Base-by-base conservation (phyloP, 1,284 basidiomycete species). In the Lentinula novae-zelandiae region DNA sequence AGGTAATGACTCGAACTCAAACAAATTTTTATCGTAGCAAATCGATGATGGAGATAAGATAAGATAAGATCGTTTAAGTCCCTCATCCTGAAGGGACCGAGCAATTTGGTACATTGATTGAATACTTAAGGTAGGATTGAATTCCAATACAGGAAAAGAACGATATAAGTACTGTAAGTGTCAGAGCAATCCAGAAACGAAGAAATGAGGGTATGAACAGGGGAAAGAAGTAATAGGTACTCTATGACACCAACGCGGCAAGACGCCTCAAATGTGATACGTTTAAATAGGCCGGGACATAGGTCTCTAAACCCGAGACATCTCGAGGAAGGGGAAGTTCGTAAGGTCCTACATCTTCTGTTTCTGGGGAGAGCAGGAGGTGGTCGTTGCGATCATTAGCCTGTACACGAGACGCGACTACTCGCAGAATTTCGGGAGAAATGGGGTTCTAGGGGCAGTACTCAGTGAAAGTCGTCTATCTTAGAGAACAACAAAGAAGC, bases 351-450 rank as follows among this genome's bases (percentile, higher is more conserved):
- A 96, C 95, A 75, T 98, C 96, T 70, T 98, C 96, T 44, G 92
- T 93, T 74, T 98, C 96, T 22, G 95, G 95, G 34, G 93, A 88
- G 60, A 98, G 85, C 63, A 98, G 85, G 36, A 98, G 81, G 72
- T 97, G 95, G 73, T 98, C 96, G 70, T 93, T 95, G 70, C 94
- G 90, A 75, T 98, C 96, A 73, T 96, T 95, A 57, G 94, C 91
- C 69, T 93, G 88, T 54, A 98, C 95, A 58, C 95, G 85, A 44
- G 94, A 92, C 44, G 95, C 94, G 51, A 98, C 96, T n/a, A 97
- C 93, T 61, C 93, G 90, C 53, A 98, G 81, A 62, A 98, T 98
- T 75, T 98, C 96, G 36, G 94, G 92, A 0, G 95, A 95, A 68
- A 98, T 96, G 5, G 96, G 96, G 67, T 93, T 95, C 90, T 97